Evolutionary conservation across 2,329 filamentous ascomycete genomes (phyloP), one percentile per base, ranked within the genome.

Genomic region (Dryadomyces sulphureus): DNA sequence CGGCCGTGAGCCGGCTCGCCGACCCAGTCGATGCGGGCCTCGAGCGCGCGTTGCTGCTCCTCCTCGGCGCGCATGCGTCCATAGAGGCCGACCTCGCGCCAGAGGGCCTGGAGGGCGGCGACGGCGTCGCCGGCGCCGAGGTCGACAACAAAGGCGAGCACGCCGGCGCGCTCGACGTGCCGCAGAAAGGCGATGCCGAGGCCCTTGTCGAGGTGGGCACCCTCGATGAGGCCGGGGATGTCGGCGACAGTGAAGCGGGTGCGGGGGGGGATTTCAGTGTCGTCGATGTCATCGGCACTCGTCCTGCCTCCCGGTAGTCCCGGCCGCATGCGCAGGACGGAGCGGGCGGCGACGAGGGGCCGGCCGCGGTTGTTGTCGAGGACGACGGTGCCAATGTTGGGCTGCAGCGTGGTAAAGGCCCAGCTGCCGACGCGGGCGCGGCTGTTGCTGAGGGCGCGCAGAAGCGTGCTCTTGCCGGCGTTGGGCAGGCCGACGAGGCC

Each of bases 351-450:
- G 40, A 73, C 61, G 6, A 65, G 47, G 1, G 88, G 86, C 0
- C 85, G 77, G 2, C 89, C 87, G 48, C 79, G 80, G 65, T 92
- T 77, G 59, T 89, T 77, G 61, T 98, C 92, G 11, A 98, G 74
- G 14, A 96, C 82, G 7, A 98, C 87, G 1, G 92, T 98, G 43
- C 92, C 92, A 46, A 98, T 93, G 54, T 94, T 56, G 3, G 92
- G 92, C 54, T 89, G 82, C 8, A 98, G 70, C 0, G 92, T 98
- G 3, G 92, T 98, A 61, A 98, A 98, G 9, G 88, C 90, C 92
- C 92, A 98, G 60, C 84, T 81, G 36, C 92, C 92, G 25, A 98
- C 79, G 35, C 92, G 77, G 2, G 92, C 86, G 49, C 88, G 81
- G 59, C 85, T 93, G 60, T 89, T 89, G 55, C 81, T 94, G 55